A percentile compares a stretch with the other conserved stretches of the same genome.
Conservation (phyloP, 2,329 filamentous ascomycete species). For the Sordariomycetes sp. region DNA sequence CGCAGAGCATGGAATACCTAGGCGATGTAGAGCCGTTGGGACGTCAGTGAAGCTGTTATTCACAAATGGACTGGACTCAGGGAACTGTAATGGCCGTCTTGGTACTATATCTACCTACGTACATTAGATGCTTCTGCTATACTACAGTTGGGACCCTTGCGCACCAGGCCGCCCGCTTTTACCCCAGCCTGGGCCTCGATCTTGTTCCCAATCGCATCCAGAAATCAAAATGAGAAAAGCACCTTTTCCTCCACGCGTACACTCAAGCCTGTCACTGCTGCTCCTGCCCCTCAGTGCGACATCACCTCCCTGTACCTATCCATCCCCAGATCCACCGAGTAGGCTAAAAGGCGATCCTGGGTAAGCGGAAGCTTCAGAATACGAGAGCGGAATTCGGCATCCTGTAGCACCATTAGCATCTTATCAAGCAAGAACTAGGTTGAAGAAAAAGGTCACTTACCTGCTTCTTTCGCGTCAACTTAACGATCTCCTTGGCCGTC, state of each 20-base stretch:
- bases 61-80: not conserved
- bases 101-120: no score
- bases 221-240: not conserved
- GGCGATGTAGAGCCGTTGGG: not conserved
- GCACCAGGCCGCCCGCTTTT: not conserved
- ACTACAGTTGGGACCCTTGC: not conserved
- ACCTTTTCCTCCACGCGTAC: not conserved
- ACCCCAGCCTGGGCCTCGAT: not conserved
- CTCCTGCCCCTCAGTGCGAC: constrained; percentile 25
- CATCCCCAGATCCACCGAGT: constrained; percentile 61
- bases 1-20: not conserved
- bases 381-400: constrained; percentile 24
- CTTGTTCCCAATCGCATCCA: not conserved
- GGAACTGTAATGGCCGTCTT: no score
- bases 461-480: constrained; percentile 43
- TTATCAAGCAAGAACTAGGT: not conserved
- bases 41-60: not conserved
- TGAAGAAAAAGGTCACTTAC: constrained; percentile 27
- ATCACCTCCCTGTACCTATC: constrained; percentile 60
- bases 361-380: constrained; percentile 58
- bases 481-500: constrained; percentile 57
- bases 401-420: constrained; percentile 10
- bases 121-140: not conserved
- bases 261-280: not conserved
- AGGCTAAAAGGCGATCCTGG: constrained; percentile 61